Conservation (phyloP, 495 filamentous ascomycete genomes). For the Trichoderma virens region DNA sequence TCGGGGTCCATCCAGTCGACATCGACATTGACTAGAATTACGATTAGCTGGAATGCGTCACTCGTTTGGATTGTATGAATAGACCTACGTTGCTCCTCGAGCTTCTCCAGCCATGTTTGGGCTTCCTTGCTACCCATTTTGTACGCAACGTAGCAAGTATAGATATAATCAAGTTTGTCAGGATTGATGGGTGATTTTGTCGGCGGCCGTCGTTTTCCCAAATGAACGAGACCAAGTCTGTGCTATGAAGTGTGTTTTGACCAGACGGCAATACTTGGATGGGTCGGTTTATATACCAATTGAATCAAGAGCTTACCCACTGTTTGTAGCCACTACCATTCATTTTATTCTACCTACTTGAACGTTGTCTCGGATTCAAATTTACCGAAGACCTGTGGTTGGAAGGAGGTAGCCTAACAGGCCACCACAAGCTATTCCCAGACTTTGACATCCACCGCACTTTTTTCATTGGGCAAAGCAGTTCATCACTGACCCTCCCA, state of each 20-base stretch:
- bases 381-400: background rate
- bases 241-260: background rate
- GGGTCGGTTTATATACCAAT: background rate
- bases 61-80: background rate
- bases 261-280: background rate
- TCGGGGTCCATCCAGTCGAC: constrained; percentile 37
- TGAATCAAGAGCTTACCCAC: background rate
- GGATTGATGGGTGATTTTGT: background rate
- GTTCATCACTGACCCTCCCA: background rate
- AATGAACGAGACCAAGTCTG: background rate
- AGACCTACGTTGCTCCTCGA: constrained; percentile 19
- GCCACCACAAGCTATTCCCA: background rate
- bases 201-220: no score
- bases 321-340: background rate
- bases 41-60: constrained; percentile 8
- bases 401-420: background rate
- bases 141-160: background rate
- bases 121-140: constrained; percentile 8
- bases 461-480: background rate
- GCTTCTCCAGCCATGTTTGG: constrained; percentile 21
- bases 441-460: no score
- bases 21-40: constrained; percentile 30
- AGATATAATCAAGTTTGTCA: background rate
- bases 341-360: background rate
- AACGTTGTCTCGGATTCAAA: background rate